Percentiles rank a stretch among this genome's conserved stretches.
Conservation (phyloP, 352 stramenopile genomes). For the Phytophthora pistaciae region DNA sequence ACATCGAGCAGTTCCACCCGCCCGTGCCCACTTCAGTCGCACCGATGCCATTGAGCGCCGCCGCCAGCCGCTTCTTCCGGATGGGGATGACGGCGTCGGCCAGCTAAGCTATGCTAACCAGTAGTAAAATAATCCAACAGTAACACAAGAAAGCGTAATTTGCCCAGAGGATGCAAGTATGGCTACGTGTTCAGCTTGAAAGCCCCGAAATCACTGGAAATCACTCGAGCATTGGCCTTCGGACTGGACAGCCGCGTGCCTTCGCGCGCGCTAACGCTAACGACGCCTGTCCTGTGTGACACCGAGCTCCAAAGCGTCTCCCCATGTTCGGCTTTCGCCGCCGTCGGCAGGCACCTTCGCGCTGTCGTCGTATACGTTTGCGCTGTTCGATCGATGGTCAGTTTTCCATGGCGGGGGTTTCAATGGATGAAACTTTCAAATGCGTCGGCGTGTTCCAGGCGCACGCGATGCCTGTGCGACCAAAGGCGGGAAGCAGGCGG, state of each 20-base stretch:
- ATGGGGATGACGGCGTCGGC: slow-evolving; percentile 65
- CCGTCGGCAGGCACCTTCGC: not conserved
- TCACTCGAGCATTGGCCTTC: slow-evolving; percentile 6
- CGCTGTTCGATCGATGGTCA: not conserved
- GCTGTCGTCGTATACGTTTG: not conserved
- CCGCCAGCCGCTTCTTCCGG: slow-evolving; percentile 49
- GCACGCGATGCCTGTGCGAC: slow-evolving; percentile 8
- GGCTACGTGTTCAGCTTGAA: not conserved
- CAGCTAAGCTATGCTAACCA: slow-evolving; percentile 28
- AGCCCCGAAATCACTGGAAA: not conserved
- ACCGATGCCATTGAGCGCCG: slow-evolving; percentile 23
- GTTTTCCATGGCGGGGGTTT: slow-evolving; percentile 24
- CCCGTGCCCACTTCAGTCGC: slow-evolving; percentile 29
- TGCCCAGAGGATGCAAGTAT: not conserved
- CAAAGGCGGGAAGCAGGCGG: slow-evolving; percentile 15
- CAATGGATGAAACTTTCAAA: slow-evolving; percentile 5
- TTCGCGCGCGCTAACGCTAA: not conserved
- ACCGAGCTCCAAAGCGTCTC: not conserved
- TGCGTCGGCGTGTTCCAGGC: slow-evolving; percentile 16
- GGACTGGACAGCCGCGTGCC: slow-evolving; percentile 1
- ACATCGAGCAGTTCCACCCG: slow-evolving; percentile 71
- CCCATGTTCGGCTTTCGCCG: not conserved
- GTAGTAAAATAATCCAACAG: slow-evolving; percentile 43
- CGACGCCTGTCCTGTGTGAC: slow-evolving; percentile 4
- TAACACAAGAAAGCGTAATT: slow-evolving; percentile 17